Evolutionary conservation across 1,284 basidiomycete species (phyloP).

Genomic region (Melampsora americana): DNA sequence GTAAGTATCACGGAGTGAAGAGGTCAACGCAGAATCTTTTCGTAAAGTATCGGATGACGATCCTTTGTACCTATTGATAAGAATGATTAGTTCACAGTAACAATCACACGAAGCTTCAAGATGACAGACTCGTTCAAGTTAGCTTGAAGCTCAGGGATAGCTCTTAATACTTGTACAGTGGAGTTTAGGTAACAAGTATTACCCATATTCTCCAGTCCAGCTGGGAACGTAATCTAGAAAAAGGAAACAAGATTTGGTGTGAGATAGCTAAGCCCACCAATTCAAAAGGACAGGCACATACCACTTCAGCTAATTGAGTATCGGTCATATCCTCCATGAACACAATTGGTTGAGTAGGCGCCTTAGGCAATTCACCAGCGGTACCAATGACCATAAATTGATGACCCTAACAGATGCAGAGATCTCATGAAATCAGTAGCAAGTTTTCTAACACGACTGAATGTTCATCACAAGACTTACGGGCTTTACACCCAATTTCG

Average conservation of each 20-base stretch:
- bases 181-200: conserved; percentile 97
- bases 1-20: conserved; percentile 71
- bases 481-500: conserved; percentile 73
- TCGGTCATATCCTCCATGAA: conserved; percentile 69
- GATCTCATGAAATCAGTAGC: conserved; percentile 46
- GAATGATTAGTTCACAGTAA: background rate
- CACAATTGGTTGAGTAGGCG: conserved; percentile 71
- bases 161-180: conserved; percentile 83
- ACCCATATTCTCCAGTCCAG: conserved; percentile 61
- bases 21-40: conserved; percentile 55
- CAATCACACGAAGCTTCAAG: conserved; percentile 29
- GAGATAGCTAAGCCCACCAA: background rate
- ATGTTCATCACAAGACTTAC: conserved; percentile 57
- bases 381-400: conserved; percentile 72
- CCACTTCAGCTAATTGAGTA: conserved; percentile 60
- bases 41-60: conserved; percentile 50
- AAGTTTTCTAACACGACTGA: background rate
- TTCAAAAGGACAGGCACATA: conserved; percentile 53
- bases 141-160: conserved; percentile 78
- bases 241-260: conserved; percentile 52
- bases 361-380: conserved; percentile 82
- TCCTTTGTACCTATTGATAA: conserved; percentile 33
- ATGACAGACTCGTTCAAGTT: conserved; percentile 63
- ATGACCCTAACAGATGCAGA: conserved; percentile 56
- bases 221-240: conserved; percentile 45